These are phyloP conservation scores for Polygonum aviculare DNA, from an alignment of 148 eudicot species.

Conservation along the genomic window DNA sequence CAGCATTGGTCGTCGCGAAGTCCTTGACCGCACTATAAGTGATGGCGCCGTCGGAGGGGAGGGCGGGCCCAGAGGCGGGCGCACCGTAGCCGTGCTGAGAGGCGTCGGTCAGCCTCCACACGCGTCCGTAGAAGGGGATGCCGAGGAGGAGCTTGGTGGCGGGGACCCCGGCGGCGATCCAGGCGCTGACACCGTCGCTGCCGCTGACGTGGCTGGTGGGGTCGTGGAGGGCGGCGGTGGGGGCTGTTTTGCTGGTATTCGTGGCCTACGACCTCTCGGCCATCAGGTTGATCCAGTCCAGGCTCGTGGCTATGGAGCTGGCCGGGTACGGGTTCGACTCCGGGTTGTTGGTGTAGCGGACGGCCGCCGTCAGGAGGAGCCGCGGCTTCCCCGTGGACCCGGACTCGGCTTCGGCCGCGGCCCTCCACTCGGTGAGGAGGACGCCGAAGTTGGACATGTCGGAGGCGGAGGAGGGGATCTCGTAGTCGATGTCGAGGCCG, in stretches of 20 bases:
- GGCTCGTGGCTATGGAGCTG: not conserved
- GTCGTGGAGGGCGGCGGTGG: constrained; percentile 13
- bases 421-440: constrained; percentile 44
- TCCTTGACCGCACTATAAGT: not conserved
- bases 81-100: not conserved
- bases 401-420: constrained; percentile 27
- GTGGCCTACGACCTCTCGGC: too few relatives aligned
- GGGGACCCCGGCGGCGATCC: constrained; percentile 10
- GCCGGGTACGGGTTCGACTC: not conserved
- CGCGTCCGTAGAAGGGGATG: constrained; percentile 14
- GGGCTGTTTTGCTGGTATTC: not conserved
- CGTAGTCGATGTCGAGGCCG: constrained; percentile 66
- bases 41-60: not conserved
- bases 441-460: constrained; percentile 36
- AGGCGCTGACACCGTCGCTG: constrained; percentile 6
- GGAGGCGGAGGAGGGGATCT: constrained; percentile 12
- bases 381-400: constrained; percentile 9
- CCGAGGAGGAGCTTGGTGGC: constrained; percentile 13
- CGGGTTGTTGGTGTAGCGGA: constrained; percentile 16
- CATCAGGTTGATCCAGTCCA: constrained; percentile 12
- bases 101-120: constrained; percentile 12
- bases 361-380: constrained; percentile 39
- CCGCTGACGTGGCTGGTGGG: not conserved
- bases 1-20: not conserved
- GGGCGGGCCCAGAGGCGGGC: constrained; percentile 2